These are phyloP conservation scores for Termitomyces sp. DNA, from an alignment of 768 basidiomycete genomes.

Conservation along the genomic window DNA sequence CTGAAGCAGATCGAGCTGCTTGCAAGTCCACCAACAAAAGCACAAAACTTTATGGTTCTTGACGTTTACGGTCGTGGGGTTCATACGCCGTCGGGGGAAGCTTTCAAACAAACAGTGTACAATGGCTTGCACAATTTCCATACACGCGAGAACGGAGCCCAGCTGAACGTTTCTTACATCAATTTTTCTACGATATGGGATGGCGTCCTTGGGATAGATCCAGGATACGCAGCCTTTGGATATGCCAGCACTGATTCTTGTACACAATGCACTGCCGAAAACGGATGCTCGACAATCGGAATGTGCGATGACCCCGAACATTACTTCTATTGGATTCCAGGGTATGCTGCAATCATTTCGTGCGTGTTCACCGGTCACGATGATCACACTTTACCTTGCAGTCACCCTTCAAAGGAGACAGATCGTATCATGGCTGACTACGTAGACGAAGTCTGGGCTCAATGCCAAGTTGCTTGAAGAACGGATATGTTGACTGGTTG, in stretches of 20 bases:
- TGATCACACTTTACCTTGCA: constrained; percentile 11
- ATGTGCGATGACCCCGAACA: constrained; percentile 38
- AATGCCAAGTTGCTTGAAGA: constrained; percentile 19
- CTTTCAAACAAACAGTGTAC: constrained; percentile 42
- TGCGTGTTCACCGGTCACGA: not conserved
- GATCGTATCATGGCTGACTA: constrained; percentile 50
- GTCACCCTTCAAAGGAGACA: constrained; percentile 46
- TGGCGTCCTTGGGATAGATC: constrained; percentile 35
- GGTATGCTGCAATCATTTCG: constrained; percentile 26
- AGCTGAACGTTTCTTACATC: constrained; percentile 37
- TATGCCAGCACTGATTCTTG: constrained; percentile 35
- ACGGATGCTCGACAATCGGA: constrained; percentile 25
- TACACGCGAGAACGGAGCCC: constrained; percentile 15
- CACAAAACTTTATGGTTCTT: constrained; percentile 41
- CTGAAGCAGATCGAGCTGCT: constrained; percentile 40
- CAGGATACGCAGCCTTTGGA: constrained; percentile 44
- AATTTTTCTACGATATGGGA: constrained; percentile 47
- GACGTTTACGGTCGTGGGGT: constrained; percentile 46
- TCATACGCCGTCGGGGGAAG: constrained; percentile 34
- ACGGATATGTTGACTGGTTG: not conserved
- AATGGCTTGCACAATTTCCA: constrained; percentile 33
- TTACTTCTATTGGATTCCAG: constrained; percentile 48
- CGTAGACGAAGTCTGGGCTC: constrained; percentile 32
- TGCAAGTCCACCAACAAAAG: constrained; percentile 45
- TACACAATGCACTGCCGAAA: constrained; percentile 22